Evolutionary conservation across 2,329 filamentous ascomycete genomes (phyloP).

Genomic region (Trichothecium roseum): DNA sequence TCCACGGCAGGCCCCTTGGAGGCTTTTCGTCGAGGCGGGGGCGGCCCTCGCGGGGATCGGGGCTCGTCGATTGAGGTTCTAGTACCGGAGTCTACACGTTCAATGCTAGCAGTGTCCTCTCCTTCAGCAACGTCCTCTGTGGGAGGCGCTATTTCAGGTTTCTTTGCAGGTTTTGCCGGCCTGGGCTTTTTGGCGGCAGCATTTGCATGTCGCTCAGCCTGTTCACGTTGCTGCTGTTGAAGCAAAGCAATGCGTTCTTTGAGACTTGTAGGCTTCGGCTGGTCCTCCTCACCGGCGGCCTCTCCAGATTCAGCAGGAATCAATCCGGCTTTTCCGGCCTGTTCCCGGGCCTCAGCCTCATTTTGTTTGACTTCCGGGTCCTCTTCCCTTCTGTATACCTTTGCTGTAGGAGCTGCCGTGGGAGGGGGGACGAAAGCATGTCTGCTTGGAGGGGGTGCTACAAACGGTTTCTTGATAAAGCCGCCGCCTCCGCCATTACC

Average conservation of each 20-base stretch:
- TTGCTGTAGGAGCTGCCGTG: constrained; percentile 59
- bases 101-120: neutral
- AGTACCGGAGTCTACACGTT: constrained; percentile 9
- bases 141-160: constrained; percentile 30
- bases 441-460: constrained; percentile 85
- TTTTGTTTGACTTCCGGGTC: constrained; percentile 62
- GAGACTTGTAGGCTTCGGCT: constrained; percentile 82
- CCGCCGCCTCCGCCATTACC: constrained; percentile 38
- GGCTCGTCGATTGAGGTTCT: constrained; percentile 39
- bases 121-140: constrained; percentile 12
- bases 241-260: constrained; percentile 93
- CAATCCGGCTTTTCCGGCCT: constrained; percentile 59
- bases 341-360: constrained; percentile 55
- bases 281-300: constrained; percentile 56
- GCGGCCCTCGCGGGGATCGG: constrained; percentile 22
- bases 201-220: constrained; percentile 73
- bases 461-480: constrained; percentile 95
- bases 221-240: constrained; percentile 88
- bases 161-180: constrained; percentile 66
- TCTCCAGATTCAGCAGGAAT: constrained; percentile 31
- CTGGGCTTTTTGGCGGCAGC: constrained; percentile 76
- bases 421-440: constrained; percentile 79
- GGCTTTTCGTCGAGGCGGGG: constrained; percentile 40
- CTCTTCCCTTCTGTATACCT: constrained; percentile 77
- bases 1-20: constrained; percentile 33